Evolutionary conservation across 768 basidiomycete species (phyloP).

Genomic region (Gloeostereum incarnatum): DNA sequence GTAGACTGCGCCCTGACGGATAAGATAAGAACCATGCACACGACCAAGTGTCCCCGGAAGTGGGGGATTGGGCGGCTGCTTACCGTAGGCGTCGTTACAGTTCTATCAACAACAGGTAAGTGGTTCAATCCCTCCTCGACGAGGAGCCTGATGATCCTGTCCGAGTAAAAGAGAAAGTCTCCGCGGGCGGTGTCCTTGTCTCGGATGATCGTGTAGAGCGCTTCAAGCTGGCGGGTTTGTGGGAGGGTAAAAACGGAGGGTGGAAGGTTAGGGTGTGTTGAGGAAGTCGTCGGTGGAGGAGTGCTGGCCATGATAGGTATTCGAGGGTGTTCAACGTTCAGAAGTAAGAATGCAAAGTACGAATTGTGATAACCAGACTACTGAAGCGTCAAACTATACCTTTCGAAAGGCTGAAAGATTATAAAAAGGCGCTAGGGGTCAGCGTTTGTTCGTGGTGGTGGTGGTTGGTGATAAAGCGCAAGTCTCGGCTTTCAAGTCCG

Average conservation of each 20-base stretch:
- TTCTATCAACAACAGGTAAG: conserved; percentile 61
- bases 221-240: conserved; percentile 90
- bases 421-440: too few relatives aligned
- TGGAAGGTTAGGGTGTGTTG: conserved; percentile 31
- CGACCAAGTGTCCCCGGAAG: not conserved
- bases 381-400: too few relatives aligned
- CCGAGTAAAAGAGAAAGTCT: conserved; percentile 95
- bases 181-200: conserved; percentile 82
- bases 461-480: too few relatives aligned
- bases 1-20: conserved; percentile 63
- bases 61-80: conserved; percentile 13
- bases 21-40: conserved; percentile 2
- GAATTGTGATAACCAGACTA: too few relatives aligned
- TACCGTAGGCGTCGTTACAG: conserved; percentile 77
- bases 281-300: not conserved
- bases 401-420: too few relatives aligned
- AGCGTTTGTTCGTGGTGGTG: too few relatives aligned
- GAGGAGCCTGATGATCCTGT: conserved; percentile 79
- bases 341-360: too few relatives aligned
- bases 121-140: conserved; percentile 90
- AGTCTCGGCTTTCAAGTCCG: too few relatives aligned
- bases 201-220: conserved; percentile 90
- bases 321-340: too few relatives aligned
- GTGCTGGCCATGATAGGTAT: too few relatives aligned
- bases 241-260: conserved; percentile 83